phyloP scores from a whole-genome alignment of 2,329 filamentous ascomycete species.

The Aspergillus arachidicola region DNA sequence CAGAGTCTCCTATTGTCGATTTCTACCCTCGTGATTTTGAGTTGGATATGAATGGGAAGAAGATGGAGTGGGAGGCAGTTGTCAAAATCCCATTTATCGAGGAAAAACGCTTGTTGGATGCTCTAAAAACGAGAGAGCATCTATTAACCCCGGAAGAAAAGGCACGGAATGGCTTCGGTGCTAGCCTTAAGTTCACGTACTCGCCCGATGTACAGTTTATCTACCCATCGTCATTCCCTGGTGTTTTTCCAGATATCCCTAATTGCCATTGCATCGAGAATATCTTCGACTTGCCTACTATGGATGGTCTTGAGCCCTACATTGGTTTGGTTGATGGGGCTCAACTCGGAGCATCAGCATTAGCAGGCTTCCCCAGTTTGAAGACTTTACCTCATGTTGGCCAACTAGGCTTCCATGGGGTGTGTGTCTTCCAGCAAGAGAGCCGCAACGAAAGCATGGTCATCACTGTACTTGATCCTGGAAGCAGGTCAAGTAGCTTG shows the following conservation, averaged over 20 bases:
- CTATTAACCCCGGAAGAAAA: constrained; percentile 77
- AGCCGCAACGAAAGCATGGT: constrained; percentile 97
- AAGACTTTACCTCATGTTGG: constrained; percentile 84
- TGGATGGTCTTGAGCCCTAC: constrained; percentile 84
- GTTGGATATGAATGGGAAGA: constrained; percentile 99
- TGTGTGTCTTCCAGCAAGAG: constrained; percentile 93
- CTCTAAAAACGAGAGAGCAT: constrained; percentile 83
- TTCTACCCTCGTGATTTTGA: constrained; percentile 98
- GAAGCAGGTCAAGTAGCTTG: constrained; percentile 69
- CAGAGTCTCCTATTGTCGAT: constrained; percentile 90
- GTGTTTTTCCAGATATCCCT: constrained; percentile 84
- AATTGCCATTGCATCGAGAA: constrained; percentile 93
- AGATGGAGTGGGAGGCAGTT: constrained; percentile 99
- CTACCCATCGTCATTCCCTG: constrained; percentile 85
- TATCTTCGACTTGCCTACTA: constrained; percentile 89
- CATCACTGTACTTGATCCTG: constrained; percentile 77
- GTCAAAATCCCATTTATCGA: constrained; percentile 99
- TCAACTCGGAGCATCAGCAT: constrained; percentile 76
- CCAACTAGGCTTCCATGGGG: constrained; percentile 79
- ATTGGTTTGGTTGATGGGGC: constrained; percentile 83
- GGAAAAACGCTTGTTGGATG: constrained; percentile 77
- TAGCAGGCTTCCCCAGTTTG: constrained; percentile 91
- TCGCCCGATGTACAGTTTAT: constrained; percentile 73
- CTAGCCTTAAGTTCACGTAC: constrained; percentile 90
- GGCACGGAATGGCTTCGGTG: constrained; percentile 84